These are phyloP conservation scores for Termitomyces heimii DNA, from an alignment of 768 basidiomycete species.

Conservation along the genomic window DNA sequence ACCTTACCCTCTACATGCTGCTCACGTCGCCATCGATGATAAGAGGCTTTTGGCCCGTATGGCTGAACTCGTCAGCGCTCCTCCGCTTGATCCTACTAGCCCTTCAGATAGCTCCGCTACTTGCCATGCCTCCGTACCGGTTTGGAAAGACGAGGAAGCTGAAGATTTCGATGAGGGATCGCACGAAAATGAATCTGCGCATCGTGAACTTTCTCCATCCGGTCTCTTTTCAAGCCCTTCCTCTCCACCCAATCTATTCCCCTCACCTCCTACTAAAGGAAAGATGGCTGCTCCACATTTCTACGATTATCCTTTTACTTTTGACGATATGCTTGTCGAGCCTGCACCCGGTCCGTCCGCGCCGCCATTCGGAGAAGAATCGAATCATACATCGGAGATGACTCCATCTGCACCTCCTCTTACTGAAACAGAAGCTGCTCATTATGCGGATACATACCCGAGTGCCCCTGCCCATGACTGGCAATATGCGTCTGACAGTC, in stretches of 20 bases:
- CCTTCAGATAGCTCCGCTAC: constrained; percentile 13
- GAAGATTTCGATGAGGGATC: constrained; percentile 25
- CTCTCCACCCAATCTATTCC: constrained; percentile 29
- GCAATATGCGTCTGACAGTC: neutral
- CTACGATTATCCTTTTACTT: constrained; percentile 35
- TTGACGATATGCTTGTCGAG: constrained; percentile 28
- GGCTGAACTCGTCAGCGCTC: constrained; percentile 45
- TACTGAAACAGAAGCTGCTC: constrained; percentile 7
- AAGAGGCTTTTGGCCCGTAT: constrained; percentile 52
- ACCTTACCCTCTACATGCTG: constrained; percentile 25
- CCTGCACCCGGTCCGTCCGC: constrained; percentile 34
- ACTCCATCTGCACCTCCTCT: constrained; percentile 39
- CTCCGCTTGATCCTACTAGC: constrained; percentile 26
- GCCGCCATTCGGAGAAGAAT: constrained; percentile 39
- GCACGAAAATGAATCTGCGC: neutral
- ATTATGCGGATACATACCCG: constrained; percentile 7
- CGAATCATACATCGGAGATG: constrained; percentile 27
- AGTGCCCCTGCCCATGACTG: constrained; percentile 9
- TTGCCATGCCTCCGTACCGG: constrained; percentile 39
- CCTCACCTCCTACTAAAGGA: constrained; percentile 39
- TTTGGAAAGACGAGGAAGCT: constrained; percentile 46
- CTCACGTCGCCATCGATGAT: constrained; percentile 66
- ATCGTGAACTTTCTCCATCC: constrained; percentile 1
- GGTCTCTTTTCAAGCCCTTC: constrained; percentile 7
- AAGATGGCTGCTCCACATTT: constrained; percentile 32